A percentile compares a stretch with the other conserved stretches of the same genome.
Conservation (phyloP, 495 filamentous ascomycete genomes). For the Pyrenopolyporus hunteri region DNA sequence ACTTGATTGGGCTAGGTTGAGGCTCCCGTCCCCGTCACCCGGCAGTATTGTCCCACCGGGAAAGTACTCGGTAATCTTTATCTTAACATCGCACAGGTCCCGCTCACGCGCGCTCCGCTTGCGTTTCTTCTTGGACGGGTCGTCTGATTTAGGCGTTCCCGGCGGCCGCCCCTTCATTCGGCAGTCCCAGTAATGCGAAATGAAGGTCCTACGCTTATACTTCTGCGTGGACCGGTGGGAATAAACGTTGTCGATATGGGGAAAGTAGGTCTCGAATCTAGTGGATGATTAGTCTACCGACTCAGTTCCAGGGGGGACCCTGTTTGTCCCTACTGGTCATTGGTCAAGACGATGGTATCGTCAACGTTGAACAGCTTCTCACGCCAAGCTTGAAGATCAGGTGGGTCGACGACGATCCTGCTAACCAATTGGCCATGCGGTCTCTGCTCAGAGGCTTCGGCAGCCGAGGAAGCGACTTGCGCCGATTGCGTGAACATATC, state of each 20-base stretch:
- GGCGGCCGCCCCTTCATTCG: constrained; percentile 84
- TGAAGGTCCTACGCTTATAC: constrained; percentile 83
- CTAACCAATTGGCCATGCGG: constrained; percentile 61
- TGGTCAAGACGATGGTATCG: constrained; percentile 72
- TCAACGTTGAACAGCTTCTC: constrained; percentile 78
- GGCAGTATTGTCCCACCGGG: constrained; percentile 56
- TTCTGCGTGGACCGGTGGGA: constrained; percentile 86
- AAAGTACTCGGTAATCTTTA: constrained; percentile 87
- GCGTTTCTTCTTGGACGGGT: constrained; percentile 88
- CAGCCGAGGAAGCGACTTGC: constrained; percentile 31
- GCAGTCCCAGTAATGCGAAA: constrained; percentile 91
- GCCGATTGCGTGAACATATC: constrained; percentile 33
- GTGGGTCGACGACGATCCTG: constrained; percentile 68
- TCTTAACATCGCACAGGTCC: constrained; percentile 88
- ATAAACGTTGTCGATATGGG: constrained; percentile 90
- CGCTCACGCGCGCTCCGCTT: constrained; percentile 78
- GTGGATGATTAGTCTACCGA: constrained; percentile 23
- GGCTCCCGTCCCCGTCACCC: constrained; percentile 34
- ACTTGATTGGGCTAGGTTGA: constrained; percentile 20
- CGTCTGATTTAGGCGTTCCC: constrained; percentile 82
- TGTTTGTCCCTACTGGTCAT: constrained; percentile 75
- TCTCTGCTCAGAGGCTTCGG: constrained; percentile 47
- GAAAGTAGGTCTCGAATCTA: constrained; percentile 88
- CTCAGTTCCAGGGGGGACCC: constrained; percentile 8
- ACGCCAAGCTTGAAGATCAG: constrained; percentile 75